Conservation (phyloP, 305 asterid genomes). For the Fraxinus albicans region DNA sequence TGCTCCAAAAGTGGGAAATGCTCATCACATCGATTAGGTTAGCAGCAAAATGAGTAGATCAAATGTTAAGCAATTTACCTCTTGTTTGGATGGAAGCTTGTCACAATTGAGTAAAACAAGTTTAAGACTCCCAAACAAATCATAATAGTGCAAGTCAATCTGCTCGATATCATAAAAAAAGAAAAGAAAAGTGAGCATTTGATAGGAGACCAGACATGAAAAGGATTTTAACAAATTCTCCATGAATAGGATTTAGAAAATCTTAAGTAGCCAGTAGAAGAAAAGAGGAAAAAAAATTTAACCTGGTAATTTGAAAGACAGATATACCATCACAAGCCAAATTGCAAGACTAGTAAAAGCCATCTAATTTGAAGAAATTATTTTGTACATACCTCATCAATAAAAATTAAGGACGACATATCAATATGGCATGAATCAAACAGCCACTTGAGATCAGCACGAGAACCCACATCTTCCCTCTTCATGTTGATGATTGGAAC, state of each 20-base stretch:
- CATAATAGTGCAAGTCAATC: slow-evolving; percentile 75
- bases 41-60: slow-evolving; percentile 23
- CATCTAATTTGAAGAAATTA: slow-evolving; percentile 1
- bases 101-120: slow-evolving; percentile 58
- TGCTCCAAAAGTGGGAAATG: slow-evolving; percentile 29
- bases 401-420: slow-evolving; percentile 56
- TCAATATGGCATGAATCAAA: slow-evolving; percentile 73
- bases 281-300: background rate
- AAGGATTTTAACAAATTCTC: background rate
- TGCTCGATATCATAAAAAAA: slow-evolving; percentile 31
- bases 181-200: slow-evolving; percentile 6
- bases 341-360: background rate
- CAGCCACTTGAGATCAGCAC: slow-evolving; percentile 66
- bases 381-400: slow-evolving; percentile 60
- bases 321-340: slow-evolving; percentile 9
- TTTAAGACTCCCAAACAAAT: slow-evolving; percentile 78
- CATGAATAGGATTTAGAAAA: background rate
- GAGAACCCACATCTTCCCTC: slow-evolving; percentile 52
- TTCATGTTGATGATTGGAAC: slow-evolving; percentile 79
- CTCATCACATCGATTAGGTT: slow-evolving; percentile 22
- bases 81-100: slow-evolving; percentile 63
- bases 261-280: background rate
- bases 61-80: slow-evolving; percentile 37
- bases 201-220: background rate
- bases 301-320: slow-evolving; percentile 1